Evolutionary conservation across 139 green algal genomes (phyloP).

Genomic region (Tetradesmus lagerheimii): DNA sequence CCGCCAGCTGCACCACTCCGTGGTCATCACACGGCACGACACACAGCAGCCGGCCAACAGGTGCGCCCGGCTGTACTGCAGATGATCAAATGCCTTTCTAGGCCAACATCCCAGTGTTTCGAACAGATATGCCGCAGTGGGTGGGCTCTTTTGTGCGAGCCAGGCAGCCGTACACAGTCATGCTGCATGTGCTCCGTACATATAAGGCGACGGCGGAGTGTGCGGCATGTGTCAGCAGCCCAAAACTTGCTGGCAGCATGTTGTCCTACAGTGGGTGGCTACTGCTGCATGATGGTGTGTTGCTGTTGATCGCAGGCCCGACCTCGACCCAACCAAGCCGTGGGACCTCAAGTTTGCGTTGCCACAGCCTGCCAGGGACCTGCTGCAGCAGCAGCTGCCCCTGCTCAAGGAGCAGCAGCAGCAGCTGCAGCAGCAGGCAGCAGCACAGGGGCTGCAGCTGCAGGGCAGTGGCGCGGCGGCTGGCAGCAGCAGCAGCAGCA

Average conservation of each 20-base stretch:
- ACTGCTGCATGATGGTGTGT: too few relatives aligned
- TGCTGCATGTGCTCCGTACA: too few relatives aligned
- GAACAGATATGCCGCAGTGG: too few relatives aligned
- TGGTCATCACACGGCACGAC: background rate
- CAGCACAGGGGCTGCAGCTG: background rate
- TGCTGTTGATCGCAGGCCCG: background rate
- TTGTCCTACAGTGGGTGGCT: too few relatives aligned
- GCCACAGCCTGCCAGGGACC: background rate
- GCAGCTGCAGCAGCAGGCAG: conserved; percentile 16
- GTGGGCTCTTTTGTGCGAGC: too few relatives aligned
- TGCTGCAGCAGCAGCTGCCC: conserved; percentile 30
- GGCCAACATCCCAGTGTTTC: too few relatives aligned
- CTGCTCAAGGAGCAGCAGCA: conserved; percentile 22
- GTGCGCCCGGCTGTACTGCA: background rate
- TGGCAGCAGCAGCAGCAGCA: conserved; percentile 16
- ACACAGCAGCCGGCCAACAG: background rate
- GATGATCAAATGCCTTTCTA: too few relatives aligned
- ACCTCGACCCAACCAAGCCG: conserved; percentile 23
- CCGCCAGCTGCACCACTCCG: background rate
- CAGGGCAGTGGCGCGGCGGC: background rate
- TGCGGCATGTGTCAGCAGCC: background rate
- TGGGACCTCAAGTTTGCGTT: background rate
- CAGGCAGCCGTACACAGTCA: too few relatives aligned
- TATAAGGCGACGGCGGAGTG: too few relatives aligned
- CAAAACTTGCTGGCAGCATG: background rate